Evolutionary conservation across 169 alveolate genomes (phyloP).

Genomic region (Plasmodium cynomolgi): DNA sequence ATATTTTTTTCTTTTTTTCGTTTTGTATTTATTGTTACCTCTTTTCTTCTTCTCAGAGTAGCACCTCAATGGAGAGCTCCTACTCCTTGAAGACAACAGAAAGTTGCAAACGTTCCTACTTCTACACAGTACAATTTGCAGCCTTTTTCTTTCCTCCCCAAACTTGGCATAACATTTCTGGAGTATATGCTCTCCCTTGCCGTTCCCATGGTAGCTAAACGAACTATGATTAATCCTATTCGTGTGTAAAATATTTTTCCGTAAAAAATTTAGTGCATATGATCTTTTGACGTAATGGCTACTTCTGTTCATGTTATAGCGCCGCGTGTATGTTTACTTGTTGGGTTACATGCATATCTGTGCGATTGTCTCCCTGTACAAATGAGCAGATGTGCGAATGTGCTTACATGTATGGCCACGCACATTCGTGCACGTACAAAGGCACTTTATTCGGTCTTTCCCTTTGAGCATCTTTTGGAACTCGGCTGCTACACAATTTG

Average conservation of each 20-base stretch:
- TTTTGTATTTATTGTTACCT: neutral
- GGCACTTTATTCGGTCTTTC: neutral
- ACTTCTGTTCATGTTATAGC: conserved; percentile 21
- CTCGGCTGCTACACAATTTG: neutral
- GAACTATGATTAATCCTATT: conserved; percentile 16
- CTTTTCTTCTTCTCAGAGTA: conserved; percentile 10
- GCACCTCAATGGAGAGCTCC: neutral
- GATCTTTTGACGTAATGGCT: neutral
- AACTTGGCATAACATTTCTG: neutral
- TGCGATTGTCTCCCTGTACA: neutral
- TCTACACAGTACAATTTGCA: neutral
- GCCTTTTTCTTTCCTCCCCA: conserved; percentile 4
- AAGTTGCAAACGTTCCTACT: neutral
- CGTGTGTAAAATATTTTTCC: neutral
- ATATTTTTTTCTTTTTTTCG: neutral
- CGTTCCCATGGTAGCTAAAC: neutral
- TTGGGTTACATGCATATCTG: neutral
- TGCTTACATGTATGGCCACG: neutral
- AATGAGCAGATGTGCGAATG: neutral
- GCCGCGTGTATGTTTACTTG: neutral
- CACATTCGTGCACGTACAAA: neutral
- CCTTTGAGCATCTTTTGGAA: conserved; percentile 1
- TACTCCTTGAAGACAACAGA: neutral
- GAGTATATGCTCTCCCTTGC: neutral
- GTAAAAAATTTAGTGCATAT: conserved; percentile 6